phyloP scores from a whole-genome alignment of 495 filamentous ascomycete species.

The Opeltia flavorubescens region DNA sequence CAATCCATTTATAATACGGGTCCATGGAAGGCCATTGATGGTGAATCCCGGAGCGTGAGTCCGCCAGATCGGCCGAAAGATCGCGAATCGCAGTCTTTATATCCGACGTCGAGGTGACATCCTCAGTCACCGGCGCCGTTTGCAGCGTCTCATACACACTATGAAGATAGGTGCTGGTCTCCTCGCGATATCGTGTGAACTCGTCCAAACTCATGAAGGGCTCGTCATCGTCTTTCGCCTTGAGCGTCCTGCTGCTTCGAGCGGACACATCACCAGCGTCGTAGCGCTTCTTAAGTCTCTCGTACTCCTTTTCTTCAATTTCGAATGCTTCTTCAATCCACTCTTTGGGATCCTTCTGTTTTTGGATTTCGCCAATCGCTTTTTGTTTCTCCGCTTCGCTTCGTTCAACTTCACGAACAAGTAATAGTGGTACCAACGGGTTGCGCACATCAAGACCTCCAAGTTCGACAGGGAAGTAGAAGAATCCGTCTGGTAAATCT shows the following conservation, averaged over 20 bases:
- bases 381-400: no score
- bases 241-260: background rate
- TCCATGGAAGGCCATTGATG: slow-evolving; percentile 28
- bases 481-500: slow-evolving; percentile 51
- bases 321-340: slow-evolving; percentile 32
- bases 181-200: slow-evolving; percentile 37
- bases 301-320: slow-evolving; percentile 32
- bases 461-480: slow-evolving; percentile 48
- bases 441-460: slow-evolving; percentile 43
- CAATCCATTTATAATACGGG: slow-evolving; percentile 50
- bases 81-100: slow-evolving; percentile 18
- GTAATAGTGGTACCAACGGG: slow-evolving; percentile 39
- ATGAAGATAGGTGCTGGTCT: slow-evolving; percentile 21
- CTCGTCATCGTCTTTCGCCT: slow-evolving; percentile 14
- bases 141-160: slow-evolving; percentile 26
- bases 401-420: slow-evolving; percentile 35
- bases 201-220: slow-evolving; percentile 41
- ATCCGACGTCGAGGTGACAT: slow-evolving; percentile 18
- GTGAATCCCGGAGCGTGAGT: slow-evolving; percentile 1
- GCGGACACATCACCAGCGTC: slow-evolving; percentile 16
- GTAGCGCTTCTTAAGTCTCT: slow-evolving; percentile 27
- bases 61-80: slow-evolving; percentile 5
- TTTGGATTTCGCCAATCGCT: no score
- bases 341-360: slow-evolving; percentile 30
- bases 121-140: slow-evolving; percentile 23